Base-by-base conservation (phyloP, 2,329 filamentous ascomycete genomes). In the Cadophora luteo-olivacea region DNA sequence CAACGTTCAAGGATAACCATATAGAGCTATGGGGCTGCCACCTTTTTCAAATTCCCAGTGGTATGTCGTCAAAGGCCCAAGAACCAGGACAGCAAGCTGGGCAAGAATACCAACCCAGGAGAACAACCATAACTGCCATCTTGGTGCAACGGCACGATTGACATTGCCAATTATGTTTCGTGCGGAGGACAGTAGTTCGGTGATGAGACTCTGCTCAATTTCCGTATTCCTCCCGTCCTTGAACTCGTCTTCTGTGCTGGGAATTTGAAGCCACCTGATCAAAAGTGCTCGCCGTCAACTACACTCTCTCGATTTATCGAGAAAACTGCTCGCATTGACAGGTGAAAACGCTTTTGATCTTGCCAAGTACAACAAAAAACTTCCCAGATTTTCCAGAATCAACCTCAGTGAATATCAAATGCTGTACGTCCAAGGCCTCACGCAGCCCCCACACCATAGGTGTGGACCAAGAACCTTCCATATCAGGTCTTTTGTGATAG, bases 161-260 rank as follows among this genome's bases (percentile, higher is more conserved):
- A 60, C 55, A 22, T 60, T 60, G 19, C 38, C 4, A n/a, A 60
- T 60, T 19, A 60, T 60, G 5, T 60, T 60, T 14, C 29, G 55
- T n/a, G 55, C 55, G 22, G 55, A 60, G 11, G 19, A 11, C 14
- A 38, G 6, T 6, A 60, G 33, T 22, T 12, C 29, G 4, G 24
- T 19, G 55, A 60, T 22, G 16, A 45, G 36, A 38, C 9, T 14
- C 9, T 38, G 36, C 12, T 38, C 36, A 14, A 9, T 38, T 14
- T 14, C 36, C 29, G 29, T 29, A 3, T 29, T 29, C 29, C 5
- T 29, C 29, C 29, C 29, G 5, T 29, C 29, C 3, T 29, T 29
- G 29, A 29, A 3, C 3, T 29, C 29, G 29, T 29, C 29, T 29
- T 29, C 29, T 29, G 29, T 5, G 29, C 29, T 29, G 29, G 29